Percentiles rank a stretch among this genome's conserved stretches.
phyloP scores from a whole-genome alignment of 1,139 yeast species.

The Pichia sp. region DNA sequence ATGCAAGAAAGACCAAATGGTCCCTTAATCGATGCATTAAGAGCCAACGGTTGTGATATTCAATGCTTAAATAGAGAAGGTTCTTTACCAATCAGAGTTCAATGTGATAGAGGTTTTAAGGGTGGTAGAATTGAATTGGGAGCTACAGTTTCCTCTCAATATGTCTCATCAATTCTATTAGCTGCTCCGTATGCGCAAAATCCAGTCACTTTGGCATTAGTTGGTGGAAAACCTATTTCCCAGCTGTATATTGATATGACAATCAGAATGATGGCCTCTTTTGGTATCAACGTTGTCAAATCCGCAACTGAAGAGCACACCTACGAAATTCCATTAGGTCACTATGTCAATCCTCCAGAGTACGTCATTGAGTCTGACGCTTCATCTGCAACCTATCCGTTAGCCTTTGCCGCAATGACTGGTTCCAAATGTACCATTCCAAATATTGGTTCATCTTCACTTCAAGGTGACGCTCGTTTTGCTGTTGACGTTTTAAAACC shows the following conservation, averaged over 20 bases:
- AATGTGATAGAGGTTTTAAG: conserved; percentile 60
- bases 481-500: conserved; percentile 89
- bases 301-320: conserved; percentile 71
- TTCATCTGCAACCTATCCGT: conserved; percentile 96
- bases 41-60: conserved; percentile 68
- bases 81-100: conserved; percentile 75
- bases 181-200: conserved; percentile 93
- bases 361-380: conserved; percentile 96
- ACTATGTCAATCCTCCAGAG: conserved; percentile 70
- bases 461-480: conserved; percentile 97
- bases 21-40: conserved; percentile 87
- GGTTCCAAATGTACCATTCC: conserved; percentile 92
- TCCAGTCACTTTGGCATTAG: conserved; percentile 80
- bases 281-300: conserved; percentile 73
- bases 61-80: conserved; percentile 68
- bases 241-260: conserved; percentile 97
- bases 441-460: conserved; percentile 82
- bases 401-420: conserved; percentile 96
- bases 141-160: conserved; percentile 95
- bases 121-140: conserved; percentile 94
- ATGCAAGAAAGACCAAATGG: conserved; percentile 99
- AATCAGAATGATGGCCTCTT: conserved; percentile 84
- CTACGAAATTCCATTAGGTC: conserved; percentile 82
- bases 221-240: conserved; percentile 96
- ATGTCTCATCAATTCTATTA: conserved; percentile 93